These are phyloP conservation scores for Triticum monococcum DNA, from an alignment of 176 grass and related monocot genomes.

Conservation along the genomic window DNA sequence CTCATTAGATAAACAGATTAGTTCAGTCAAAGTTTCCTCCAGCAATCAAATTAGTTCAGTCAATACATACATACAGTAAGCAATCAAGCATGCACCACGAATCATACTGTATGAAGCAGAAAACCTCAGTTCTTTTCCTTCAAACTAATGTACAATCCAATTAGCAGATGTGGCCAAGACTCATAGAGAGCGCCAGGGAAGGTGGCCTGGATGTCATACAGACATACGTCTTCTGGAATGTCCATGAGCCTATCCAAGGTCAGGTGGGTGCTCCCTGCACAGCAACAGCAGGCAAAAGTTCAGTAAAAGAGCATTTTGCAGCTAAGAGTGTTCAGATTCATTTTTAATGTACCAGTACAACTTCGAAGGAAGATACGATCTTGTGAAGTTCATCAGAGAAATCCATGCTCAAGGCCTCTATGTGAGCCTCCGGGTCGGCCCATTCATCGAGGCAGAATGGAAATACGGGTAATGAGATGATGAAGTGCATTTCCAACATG, in stretches of 20 bases:
- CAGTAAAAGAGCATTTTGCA: background rate
- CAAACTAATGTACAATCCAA: background rate
- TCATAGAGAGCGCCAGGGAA: conserved; percentile 62
- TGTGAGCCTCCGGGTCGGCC: conserved; percentile 71
- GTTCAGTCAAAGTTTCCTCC: background rate
- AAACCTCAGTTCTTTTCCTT: background rate
- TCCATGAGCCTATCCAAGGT: conserved; percentile 60
- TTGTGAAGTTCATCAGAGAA: conserved; percentile 80
- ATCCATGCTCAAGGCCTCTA: conserved; percentile 69
- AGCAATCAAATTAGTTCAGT: background rate
- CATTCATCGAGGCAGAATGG: conserved; percentile 78
- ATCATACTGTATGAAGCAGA: background rate
- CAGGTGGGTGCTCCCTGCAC: conserved; percentile 38
- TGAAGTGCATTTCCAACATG: background rate
- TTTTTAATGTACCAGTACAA: conserved; percentile 46
- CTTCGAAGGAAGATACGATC: conserved; percentile 69
- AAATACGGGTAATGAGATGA: conserved; percentile 66
- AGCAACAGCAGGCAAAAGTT: background rate
- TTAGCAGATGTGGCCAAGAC: conserved; percentile 63
- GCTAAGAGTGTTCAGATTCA: background rate
- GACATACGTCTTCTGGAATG: conserved; percentile 86
- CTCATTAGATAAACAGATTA: background rate
- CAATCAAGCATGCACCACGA: background rate
- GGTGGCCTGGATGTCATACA: conserved; percentile 83
- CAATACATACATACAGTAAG: background rate